phyloP scores from a whole-genome alignment of 176 grass and related monocot genomes.

The Ensete glaucum region DNA sequence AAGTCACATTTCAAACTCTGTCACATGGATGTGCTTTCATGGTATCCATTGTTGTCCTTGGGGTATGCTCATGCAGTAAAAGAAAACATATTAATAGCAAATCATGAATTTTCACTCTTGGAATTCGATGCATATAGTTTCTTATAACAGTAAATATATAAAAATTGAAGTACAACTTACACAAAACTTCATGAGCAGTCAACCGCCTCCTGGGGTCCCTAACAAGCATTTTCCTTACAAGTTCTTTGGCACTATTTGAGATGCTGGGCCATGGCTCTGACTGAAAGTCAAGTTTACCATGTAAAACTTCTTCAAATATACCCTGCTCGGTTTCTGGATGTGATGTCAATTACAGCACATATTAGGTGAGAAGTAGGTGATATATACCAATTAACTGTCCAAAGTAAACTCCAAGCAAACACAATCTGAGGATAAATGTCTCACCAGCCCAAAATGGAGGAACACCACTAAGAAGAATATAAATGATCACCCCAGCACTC shows the following conservation, averaged over 20 bases:
- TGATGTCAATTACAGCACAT: neutral
- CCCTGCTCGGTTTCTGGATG: conserved; percentile 12
- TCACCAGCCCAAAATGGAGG: conserved; percentile 20
- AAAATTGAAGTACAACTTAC: neutral
- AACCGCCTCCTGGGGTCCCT: conserved; percentile 12
- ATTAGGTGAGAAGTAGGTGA: neutral
- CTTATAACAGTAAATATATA: neutral
- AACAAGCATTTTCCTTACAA: conserved; percentile 15
- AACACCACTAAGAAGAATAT: conserved; percentile 15
- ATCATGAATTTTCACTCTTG: neutral
- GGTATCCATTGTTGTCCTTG: too few species aligned
- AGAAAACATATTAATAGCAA: neutral
- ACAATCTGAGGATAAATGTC: neutral
- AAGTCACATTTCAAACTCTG: too few species aligned
- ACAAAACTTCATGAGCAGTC: conserved; percentile 12
- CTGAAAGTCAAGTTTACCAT: conserved; percentile 1
- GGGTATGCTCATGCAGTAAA: too few species aligned
- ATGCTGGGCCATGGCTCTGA: conserved; percentile 19
- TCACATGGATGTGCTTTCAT: too few species aligned
- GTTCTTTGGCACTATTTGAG: conserved; percentile 8
- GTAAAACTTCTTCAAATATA: conserved; percentile 17
- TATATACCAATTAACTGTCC: neutral
- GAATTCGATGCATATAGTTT: neutral
- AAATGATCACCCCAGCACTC: conserved; percentile 20
- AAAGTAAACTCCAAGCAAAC: neutral